Percentiles rank a stretch among this genome's conserved stretches.
Conservation (phyloP, 371 early-diverging fungal genomes). For the Mortierella sp. region DNA sequence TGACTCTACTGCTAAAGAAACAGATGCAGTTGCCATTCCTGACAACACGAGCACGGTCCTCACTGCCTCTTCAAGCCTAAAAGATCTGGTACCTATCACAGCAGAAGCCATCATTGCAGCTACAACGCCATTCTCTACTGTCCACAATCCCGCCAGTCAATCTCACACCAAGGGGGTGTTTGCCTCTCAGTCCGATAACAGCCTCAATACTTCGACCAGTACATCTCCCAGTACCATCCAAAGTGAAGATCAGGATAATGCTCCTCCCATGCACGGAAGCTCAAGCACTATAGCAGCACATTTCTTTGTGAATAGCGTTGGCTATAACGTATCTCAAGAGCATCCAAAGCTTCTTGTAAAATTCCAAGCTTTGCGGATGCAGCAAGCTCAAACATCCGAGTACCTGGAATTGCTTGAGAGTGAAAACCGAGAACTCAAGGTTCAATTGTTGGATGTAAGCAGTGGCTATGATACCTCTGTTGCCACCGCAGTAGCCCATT, state of each 20-base stretch:
- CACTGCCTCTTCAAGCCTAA: neutral
- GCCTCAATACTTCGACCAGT: slow-evolving; percentile 15
- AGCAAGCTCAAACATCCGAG: slow-evolving; percentile 47
- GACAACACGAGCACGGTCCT: neutral
- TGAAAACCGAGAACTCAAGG: slow-evolving; percentile 47
- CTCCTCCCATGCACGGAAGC: too few relatives aligned
- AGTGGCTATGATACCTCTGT: neutral
- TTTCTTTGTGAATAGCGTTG: slow-evolving; percentile 31
- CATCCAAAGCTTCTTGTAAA: slow-evolving; percentile 44
- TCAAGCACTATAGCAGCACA: neutral
- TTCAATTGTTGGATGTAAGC: slow-evolving; percentile 42
- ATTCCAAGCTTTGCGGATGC: slow-evolving; percentile 40
- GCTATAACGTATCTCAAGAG: slow-evolving; percentile 34
- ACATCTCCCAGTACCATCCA: neutral
- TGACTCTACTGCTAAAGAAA: too few relatives aligned
- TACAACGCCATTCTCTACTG: slow-evolving; percentile 17
- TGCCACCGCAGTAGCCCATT: neutral
- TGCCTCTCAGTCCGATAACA: slow-evolving; percentile 11
- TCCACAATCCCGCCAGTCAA: neutral
- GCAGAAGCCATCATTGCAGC: slow-evolving; percentile 39
- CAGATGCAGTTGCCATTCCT: neutral
- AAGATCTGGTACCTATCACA: slow-evolving; percentile 32
- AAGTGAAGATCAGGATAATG: neutral
- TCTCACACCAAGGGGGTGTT: neutral
- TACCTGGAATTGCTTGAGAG: slow-evolving; percentile 47